Base-by-base conservation (phyloP, 2,329 filamentous ascomycete genomes). In the Rhynchosporium secalis region DNA sequence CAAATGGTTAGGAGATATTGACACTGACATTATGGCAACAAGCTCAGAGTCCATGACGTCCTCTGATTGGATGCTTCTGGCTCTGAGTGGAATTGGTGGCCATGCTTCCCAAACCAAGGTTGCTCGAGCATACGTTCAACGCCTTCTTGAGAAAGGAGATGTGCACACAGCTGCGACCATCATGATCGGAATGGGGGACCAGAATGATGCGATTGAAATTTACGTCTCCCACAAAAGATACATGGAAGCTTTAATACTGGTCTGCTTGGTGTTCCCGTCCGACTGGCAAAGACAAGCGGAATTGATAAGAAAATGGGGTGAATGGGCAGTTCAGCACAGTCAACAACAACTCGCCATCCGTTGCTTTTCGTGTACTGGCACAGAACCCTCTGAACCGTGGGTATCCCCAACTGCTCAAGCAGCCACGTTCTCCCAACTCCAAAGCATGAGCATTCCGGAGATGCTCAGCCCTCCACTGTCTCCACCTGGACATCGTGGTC, bases 31-130 rank as follows among this genome's bases (percentile, higher is more conserved):
- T 46, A 90, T 96, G 84, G 83, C 87, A 10, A 86, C 90, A 2
- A 90, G 86, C 48, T 89, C 92, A 0, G 87, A 94, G 68, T 89
- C 91, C n/a, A 93, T 95, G 83, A 94, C 92, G 9, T 92, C 90
- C 2, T 91, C 91, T 0, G 95, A 98, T 76, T 99, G 95, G 95
- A 97, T 99, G 92, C 78, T 98, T 62, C 79, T 99, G 41, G 94
- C 95, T 10, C 78, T 99, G 57, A 96, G 91, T 72, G 90, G 91
- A 46, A 96, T 98, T 76, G 92, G 90, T 57, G 84, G 86, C 2
- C 81, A 86, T 65, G 81, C 86, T 43, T 92, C 92, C 1, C 91
- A 96, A 71, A 93, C 96, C 74, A 96, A 96, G 74, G 86, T 98
- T 15, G 92, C 91, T 1, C 89, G 94, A 62, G 88, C 92, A 3